Percentiles rank a stretch among this genome's conserved stretches.
Evolutionary conservation across 2,329 filamentous ascomycete species (phyloP).

Genomic region (Exserohilum turcica): DNA sequence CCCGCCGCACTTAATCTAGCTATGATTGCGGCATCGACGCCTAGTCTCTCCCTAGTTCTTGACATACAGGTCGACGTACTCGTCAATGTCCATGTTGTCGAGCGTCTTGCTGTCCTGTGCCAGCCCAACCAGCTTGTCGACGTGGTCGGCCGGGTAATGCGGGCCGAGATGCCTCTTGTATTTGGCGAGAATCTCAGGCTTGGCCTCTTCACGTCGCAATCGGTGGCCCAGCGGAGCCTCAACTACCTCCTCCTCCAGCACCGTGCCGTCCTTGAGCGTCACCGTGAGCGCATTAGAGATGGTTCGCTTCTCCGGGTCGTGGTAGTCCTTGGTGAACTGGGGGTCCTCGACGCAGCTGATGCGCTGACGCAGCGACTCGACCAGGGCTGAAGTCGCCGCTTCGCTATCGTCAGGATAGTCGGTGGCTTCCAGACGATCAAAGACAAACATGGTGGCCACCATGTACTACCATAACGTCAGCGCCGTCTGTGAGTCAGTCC

Average conservation of each 20-base stretch:
- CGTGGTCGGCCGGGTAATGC: constrained; percentile 77
- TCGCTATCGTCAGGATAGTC: constrained; percentile 94
- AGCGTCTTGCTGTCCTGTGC: constrained; percentile 76
- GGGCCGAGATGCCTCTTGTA: constrained; percentile 89
- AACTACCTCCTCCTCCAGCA: constrained; percentile 86
- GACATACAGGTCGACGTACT: constrained; percentile 88
- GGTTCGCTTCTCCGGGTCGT: constrained; percentile 88
- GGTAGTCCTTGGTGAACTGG: constrained; percentile 93
- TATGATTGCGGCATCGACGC: constrained; percentile 19
- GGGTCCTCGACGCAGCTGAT: constrained; percentile 97
- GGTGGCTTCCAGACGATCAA: constrained; percentile 87
- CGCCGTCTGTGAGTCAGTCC: neutral
- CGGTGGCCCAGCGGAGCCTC: constrained; percentile 95
- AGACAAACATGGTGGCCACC: constrained; percentile 94
- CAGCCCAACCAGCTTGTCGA: constrained; percentile 81
- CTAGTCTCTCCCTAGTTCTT: constrained; percentile 51
- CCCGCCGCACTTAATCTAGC: constrained; percentile 28
- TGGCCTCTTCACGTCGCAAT: constrained; percentile 90
- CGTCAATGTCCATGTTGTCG: constrained; percentile 82
- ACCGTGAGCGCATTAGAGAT: constrained; percentile 98
- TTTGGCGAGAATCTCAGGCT: constrained; percentile 95
- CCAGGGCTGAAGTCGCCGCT: constrained; percentile 84
- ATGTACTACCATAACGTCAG: constrained; percentile 69
- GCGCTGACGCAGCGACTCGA: constrained; percentile 89
- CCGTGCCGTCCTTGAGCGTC: constrained; percentile 89